Base-by-base conservation (phyloP, 306 rosid species). In the Acacia confusa region DNA sequence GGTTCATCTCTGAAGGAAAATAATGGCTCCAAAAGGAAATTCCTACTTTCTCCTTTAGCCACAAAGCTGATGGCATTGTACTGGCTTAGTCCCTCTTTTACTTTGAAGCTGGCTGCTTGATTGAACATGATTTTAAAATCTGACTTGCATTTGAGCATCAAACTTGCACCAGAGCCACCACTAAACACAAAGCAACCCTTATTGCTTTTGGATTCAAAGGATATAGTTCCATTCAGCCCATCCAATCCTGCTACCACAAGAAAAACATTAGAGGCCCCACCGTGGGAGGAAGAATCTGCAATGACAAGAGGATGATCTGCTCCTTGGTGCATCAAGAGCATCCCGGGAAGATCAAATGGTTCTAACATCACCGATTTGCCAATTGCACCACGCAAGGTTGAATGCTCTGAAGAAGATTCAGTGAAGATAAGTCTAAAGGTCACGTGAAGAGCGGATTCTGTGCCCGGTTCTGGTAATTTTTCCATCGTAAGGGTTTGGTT, bases 61-160 rank as follows among this genome's bases (percentile, higher is more conserved):
- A 88, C 90, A 60, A 94, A 94, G 87, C 98, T 91, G 47, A 94
- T 78, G 15, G 99, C 92, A 82, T 90, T 81, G 76, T 92, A 92
- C 85, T 88, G 82, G 13, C 81, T 88, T 4, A 88, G 43, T 79
- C 97, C 98, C 16, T 61, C 41, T 12, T 24, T 43, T 76, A 79
- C 55, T 67, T 50, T 72, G 86, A 96, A 96, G 87, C 97, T 96
- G 11, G 92, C 81, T 14, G 92, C 94, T 76, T 84, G 76, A 36
- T 80, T 68, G 79, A 89, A 90, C 40, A 27, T n/a, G 65, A 52
- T 72, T 13, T 84, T 88, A 65, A 71, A 67, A 5, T 13, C 82
- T 24, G 79, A 55, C 38, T 79, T 83, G 89, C 97, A 93, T 47
- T 83, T 83, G 7, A 93, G 92, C 84, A 80, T 92, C 84, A 94